A percentile compares a stretch with the other conserved stretches of the same genome.
Evolutionary conservation across 2,329 filamentous ascomycete genomes (phyloP).

Genomic region (Erysiphe pulchra): DNA sequence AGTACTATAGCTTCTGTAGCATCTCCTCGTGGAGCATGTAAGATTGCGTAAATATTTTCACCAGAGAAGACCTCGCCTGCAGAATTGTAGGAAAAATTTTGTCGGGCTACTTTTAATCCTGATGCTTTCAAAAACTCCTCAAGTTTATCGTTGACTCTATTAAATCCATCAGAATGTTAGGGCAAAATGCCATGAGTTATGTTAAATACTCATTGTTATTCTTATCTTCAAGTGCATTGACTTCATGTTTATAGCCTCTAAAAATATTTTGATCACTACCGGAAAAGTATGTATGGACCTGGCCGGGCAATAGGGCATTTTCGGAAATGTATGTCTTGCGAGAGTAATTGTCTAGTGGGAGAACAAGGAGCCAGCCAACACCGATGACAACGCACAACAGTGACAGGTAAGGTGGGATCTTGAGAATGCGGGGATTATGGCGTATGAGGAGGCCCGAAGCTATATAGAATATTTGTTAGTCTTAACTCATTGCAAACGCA

Average conservation of each 20-base stretch:
- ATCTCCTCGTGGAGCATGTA: slow-evolving; percentile 83
- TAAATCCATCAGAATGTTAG: slow-evolving; percentile 2
- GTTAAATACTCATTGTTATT: slow-evolving; percentile 24
- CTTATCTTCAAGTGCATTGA: slow-evolving; percentile 32
- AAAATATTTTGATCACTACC: slow-evolving; percentile 93
- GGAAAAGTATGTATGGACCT: slow-evolving; percentile 93
- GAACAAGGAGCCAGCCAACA: slow-evolving; percentile 66
- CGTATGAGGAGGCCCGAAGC: slow-evolving; percentile 41
- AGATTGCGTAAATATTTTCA: slow-evolving; percentile 79
- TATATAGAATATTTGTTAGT: slow-evolving; percentile 3
- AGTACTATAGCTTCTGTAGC: slow-evolving; percentile 92
- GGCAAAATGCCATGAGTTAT: background rate
- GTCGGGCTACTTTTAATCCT: slow-evolving; percentile 66
- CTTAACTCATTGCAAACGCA: no score
- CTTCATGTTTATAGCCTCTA: slow-evolving; percentile 66
- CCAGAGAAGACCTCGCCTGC: slow-evolving; percentile 49
- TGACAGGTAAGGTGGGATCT: slow-evolving; percentile 69
- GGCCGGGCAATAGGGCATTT: slow-evolving; percentile 81
- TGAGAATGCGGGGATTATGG: slow-evolving; percentile 56
- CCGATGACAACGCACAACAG: slow-evolving; percentile 64
- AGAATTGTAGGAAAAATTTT: slow-evolving; percentile 67
- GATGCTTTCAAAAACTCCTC: slow-evolving; percentile 50
- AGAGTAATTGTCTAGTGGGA: slow-evolving; percentile 78
- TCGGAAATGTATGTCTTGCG: slow-evolving; percentile 89
- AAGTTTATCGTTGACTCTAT: slow-evolving; percentile 41